These are phyloP conservation scores for Trametes cingulata DNA, from an alignment of 768 basidiomycete genomes.

Conservation along the genomic window DNA sequence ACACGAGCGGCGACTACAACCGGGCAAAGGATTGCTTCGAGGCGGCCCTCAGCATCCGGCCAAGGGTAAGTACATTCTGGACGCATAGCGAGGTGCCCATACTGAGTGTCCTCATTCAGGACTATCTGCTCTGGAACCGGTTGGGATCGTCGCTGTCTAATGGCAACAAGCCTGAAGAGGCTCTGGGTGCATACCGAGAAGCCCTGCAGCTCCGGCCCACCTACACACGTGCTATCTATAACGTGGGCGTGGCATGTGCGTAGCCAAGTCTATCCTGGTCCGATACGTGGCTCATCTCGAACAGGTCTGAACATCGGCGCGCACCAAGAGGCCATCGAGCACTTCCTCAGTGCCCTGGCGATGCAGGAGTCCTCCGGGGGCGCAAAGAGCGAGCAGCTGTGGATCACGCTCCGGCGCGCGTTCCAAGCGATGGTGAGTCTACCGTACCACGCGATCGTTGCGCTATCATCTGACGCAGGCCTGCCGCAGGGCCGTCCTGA, in stretches of 20 bases:
- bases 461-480: conserved; percentile 4
- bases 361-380: conserved; percentile 72
- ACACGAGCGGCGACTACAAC: conserved; percentile 83
- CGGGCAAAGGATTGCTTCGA: conserved; percentile 94
- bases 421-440: conserved; percentile 75
- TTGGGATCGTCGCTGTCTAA: conserved; percentile 94
- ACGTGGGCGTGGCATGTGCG: conserved; percentile 96
- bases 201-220: conserved; percentile 90
- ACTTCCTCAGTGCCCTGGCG: conserved; percentile 83
- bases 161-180: conserved; percentile 92
- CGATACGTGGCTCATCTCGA: conserved; percentile 3
- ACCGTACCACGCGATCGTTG: background rate
- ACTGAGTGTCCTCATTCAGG: conserved; percentile 41
- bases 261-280: conserved; percentile 22
- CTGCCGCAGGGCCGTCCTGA: conserved; percentile 69
- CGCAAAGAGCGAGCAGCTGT: conserved; percentile 81
- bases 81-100: background rate
- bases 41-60: conserved; percentile 76
- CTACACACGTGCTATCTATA: conserved; percentile 96
- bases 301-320: conserved; percentile 94
- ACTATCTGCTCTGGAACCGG: conserved; percentile 95
- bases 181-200: conserved; percentile 84
- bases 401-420: conserved; percentile 85
- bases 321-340: conserved; percentile 93
- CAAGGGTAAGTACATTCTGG: conserved; percentile 49